Conservation (phyloP, 2,329 filamentous ascomycete species). For the Hypoxylon sp. region DNA sequence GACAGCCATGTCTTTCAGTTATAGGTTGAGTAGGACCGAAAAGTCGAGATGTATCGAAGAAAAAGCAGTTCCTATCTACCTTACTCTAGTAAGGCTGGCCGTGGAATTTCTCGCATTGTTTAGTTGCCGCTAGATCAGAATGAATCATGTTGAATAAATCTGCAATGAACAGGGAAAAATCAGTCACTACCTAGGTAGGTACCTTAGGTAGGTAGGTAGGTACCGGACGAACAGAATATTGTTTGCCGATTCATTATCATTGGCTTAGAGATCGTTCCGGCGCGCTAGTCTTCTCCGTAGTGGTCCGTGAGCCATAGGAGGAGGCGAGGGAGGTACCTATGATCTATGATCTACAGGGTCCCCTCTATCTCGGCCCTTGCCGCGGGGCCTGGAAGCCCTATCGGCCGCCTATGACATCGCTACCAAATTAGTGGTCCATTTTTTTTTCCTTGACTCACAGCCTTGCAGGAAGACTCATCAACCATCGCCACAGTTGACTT, state of each 20-base stretch:
- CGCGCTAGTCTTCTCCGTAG: not conserved
- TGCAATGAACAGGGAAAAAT: not conserved
- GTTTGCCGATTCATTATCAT: not conserved
- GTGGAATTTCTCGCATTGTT: too few species aligned
- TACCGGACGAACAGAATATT: not conserved
- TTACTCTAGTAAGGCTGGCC: too few species aligned
- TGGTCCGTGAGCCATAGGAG: too few species aligned
- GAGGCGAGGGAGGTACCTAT: too few species aligned
- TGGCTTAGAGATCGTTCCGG: not conserved
- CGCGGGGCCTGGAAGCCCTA: not conserved
- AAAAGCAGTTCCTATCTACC: too few species aligned
- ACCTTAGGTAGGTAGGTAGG: too few species aligned
- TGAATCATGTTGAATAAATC: not conserved
- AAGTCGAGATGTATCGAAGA: conserved; percentile 2
- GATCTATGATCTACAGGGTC: conserved; percentile 25
- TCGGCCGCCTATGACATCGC: conserved; percentile 8
- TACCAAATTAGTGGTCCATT: conserved; percentile 9
- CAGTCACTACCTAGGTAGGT: too few species aligned
- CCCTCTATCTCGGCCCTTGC: conserved; percentile 8
- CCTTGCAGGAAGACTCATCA: conserved; percentile 22
- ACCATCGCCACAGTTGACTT: conserved; percentile 18
- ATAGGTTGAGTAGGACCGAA: conserved; percentile 21
- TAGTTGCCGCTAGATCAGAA: not conserved
- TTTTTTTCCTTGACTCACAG: conserved; percentile 32
- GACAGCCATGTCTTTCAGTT: conserved; percentile 5